These are phyloP conservation scores for Teratosphaeria epicoccoides DNA, from an alignment of 2,329 filamentous ascomycete species.

Conservation along the genomic window DNA sequence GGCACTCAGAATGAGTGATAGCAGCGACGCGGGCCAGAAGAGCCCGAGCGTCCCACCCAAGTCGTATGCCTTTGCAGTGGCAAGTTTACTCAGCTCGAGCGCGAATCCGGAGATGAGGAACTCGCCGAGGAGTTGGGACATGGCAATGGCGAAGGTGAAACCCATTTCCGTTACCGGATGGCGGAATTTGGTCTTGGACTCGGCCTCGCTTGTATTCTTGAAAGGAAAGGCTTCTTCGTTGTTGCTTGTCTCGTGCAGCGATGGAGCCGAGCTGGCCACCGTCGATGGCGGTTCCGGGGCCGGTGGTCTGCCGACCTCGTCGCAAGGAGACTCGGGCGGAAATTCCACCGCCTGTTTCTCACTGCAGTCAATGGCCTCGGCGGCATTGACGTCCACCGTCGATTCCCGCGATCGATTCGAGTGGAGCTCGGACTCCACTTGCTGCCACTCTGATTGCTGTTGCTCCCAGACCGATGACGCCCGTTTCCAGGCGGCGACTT, in stretches of 20 bases:
- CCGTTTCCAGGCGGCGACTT: conserved; percentile 19
- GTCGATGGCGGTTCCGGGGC: neutral
- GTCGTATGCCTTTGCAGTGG: conserved; percentile 6
- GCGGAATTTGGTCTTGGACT: conserved; percentile 15
- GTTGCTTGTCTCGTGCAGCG: neutral
- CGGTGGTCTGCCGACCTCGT: neutral
- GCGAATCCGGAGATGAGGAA: conserved; percentile 29
- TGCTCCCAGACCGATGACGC: conserved; percentile 12
- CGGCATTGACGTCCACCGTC: neutral
- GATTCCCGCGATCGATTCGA: neutral
- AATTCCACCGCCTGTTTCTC: neutral
- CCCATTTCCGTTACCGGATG: conserved; percentile 22
- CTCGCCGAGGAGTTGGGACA: conserved; percentile 28
- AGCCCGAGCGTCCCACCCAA: conserved; percentile 13
- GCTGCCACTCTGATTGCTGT: neutral
- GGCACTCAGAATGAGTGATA: conserved; percentile 25
- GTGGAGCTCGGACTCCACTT: neutral
- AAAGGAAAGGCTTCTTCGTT: neutral
- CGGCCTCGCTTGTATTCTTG: neutral
- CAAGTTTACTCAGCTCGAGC: conserved; percentile 23
- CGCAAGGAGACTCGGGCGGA: neutral
- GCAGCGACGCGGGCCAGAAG: conserved; percentile 28
- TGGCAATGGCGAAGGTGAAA: conserved; percentile 27
- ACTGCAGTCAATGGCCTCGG: neutral
- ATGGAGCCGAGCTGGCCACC: neutral